A percentile compares a stretch with the other conserved stretches of the same genome.
phyloP scores from a whole-genome alignment of 495 filamentous ascomycete genomes.

The Pyrenula aspistea region DNA sequence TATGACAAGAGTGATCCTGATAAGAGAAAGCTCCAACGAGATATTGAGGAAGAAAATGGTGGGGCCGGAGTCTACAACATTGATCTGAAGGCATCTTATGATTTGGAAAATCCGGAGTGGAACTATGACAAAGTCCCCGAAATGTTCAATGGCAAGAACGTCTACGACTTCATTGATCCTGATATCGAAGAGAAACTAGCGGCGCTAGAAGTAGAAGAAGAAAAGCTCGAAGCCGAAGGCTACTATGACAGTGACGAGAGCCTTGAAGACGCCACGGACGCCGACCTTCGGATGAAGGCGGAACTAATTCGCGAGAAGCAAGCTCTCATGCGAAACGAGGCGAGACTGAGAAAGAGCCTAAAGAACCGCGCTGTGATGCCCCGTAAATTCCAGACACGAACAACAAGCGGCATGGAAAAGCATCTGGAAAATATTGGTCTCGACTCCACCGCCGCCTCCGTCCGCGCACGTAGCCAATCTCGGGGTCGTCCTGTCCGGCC shows the following conservation, averaged over 20 bases:
- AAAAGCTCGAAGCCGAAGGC: constrained; percentile 73
- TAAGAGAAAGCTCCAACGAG: constrained; percentile 64
- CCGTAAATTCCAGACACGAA: constrained; percentile 57
- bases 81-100: constrained; percentile 76
- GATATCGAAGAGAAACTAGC: constrained; percentile 88
- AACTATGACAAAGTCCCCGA: constrained; percentile 94
- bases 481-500: constrained; percentile 49
- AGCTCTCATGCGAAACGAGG: constrained; percentile 76
- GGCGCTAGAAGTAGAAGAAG: constrained; percentile 89
- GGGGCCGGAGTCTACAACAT: constrained; percentile 93
- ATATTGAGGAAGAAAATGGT: constrained; percentile 85
- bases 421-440: constrained; percentile 75
- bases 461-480: constrained; percentile 56
- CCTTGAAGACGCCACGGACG: constrained; percentile 73
- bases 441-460: constrained; percentile 61
- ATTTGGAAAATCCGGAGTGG: constrained; percentile 77
- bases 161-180: constrained; percentile 92
- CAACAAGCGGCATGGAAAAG: constrained; percentile 71
- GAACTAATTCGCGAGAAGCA: constrained; percentile 92
- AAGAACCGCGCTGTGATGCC: constrained; percentile 94
- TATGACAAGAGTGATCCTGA: constrained; percentile 82
- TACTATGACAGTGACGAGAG: constrained; percentile 61
- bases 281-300: constrained; percentile 78
- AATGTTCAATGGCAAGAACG: constrained; percentile 84
- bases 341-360: constrained; percentile 80